Base-by-base conservation (phyloP, 1,139 yeast genomes). In the Taphrina deformans region DNA sequence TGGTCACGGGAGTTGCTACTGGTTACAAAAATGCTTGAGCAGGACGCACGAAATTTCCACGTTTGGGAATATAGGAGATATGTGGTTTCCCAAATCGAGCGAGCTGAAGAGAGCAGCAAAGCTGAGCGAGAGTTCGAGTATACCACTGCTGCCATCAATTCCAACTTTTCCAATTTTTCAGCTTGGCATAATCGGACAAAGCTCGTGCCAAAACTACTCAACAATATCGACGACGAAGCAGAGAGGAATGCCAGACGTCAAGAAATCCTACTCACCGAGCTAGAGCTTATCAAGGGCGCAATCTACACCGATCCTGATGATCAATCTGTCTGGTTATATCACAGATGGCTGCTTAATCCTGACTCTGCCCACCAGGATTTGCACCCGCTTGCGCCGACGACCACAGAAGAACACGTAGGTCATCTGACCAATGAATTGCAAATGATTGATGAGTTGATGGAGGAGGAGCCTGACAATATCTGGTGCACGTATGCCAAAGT, bases 61-160 rank as follows among this genome's bases (percentile, higher is more conserved):
- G 98, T 96, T 2, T 93, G 99, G 99, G 92, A 89, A 62, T 93
- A 93, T 74, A 80, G 99, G 71, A 80, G 98, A 65, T 83, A 83
- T 66, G 85, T 93, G 1, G 84, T 90, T 6, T 75, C 75, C 2
- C 78, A 80, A 52, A 75, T 86, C 46, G 87, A 85, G 69, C 69
- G 68, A n/a, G 70, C 69, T 4, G 71, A 72, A 66, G 75, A 64
- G 31, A 72, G 61, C 67, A 78, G 72, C 63, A 60, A 75, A 66
- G 72, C 75, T 10, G 71, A 79, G 51, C 73, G 77, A 4, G 99
- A 95, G 75, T 86, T 89, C 70, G 82, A 82, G 24, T 93, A 85
- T 76, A 90, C 98, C 2, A 88, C 93, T 0, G 75, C 79, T 65
- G 88, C 87, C 77, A 89, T 92, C 72, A 88, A 88, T 71, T 82